phyloP scores from a whole-genome alignment of 495 filamentous ascomycete species.

The Tuber borchii region DNA sequence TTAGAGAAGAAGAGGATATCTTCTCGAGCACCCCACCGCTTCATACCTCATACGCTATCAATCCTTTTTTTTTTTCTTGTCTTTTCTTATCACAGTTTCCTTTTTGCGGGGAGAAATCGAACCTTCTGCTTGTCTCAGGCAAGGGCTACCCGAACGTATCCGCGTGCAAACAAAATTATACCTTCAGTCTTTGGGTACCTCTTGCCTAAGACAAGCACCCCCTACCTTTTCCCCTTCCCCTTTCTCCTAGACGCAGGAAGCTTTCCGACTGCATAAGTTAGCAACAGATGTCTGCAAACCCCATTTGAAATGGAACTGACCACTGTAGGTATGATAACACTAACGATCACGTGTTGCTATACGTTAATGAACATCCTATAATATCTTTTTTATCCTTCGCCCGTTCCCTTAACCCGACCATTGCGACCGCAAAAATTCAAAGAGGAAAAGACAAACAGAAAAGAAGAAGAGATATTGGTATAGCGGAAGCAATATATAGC shows the following conservation, averaged over 20 bases:
- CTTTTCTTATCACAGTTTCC: not conserved
- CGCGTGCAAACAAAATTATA: not conserved
- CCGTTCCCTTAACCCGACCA: not conserved
- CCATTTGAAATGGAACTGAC: slow-evolving; percentile 23
- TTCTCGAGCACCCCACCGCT: not conserved
- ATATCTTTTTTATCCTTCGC: not conserved
- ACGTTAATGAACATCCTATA: slow-evolving; percentile 29
- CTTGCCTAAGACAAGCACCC: not conserved
- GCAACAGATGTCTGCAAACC: not conserved
- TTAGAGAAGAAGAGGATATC: not conserved
- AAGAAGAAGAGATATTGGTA: not conserved
- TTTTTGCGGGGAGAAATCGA: not conserved
- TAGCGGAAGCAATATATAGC: not conserved
- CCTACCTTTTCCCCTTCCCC: not conserved
- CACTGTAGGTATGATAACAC: slow-evolving; percentile 30
- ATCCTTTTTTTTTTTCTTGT: not conserved
- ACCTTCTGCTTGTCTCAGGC: not conserved
- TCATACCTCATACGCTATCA: not conserved
- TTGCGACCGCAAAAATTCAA: not conserved
- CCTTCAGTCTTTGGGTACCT: not conserved
- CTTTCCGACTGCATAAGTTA: not conserved
- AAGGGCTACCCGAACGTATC: not conserved
- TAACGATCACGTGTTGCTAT: slow-evolving; percentile 37
- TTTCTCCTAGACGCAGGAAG: not conserved
- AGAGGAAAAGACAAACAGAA: not conserved